Evolutionary conservation across 129 eudicot genomes (phyloP).

Genomic region (Smallanthus sonchifolius): DNA sequence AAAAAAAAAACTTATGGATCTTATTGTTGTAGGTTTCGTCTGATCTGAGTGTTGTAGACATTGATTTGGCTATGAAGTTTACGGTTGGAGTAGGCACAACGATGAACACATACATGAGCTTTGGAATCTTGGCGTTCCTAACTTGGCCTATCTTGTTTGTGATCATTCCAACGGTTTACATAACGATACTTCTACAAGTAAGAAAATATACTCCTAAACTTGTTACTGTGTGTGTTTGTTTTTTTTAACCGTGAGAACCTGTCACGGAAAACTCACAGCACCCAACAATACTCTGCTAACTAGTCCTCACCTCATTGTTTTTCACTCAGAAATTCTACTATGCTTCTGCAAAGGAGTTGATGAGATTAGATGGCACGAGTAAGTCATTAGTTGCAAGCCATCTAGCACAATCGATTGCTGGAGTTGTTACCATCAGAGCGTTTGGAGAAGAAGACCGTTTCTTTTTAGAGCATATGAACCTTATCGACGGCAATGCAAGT

Average conservation of each 20-base stretch:
- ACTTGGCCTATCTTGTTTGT: conserved; percentile 60
- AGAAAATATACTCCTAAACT: neutral
- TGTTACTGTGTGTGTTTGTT: neutral
- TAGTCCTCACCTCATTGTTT: neutral
- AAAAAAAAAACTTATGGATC: conserved; percentile 11
- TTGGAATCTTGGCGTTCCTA: conserved; percentile 46
- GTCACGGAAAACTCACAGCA: too few species aligned
- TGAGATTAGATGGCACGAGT: conserved; percentile 74
- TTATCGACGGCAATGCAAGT: conserved; percentile 54
- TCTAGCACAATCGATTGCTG: conserved; percentile 66
- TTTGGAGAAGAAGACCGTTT: conserved; percentile 64
- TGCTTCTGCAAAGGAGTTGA: conserved; percentile 72
- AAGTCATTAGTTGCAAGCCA: conserved; percentile 67
- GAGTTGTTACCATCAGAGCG: conserved; percentile 72
- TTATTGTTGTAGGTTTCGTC: conserved; percentile 48
- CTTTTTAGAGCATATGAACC: conserved; percentile 40
- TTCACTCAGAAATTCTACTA: conserved; percentile 46
- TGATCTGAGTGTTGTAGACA: conserved; percentile 61
- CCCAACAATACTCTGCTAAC: too few species aligned
- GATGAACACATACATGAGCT: conserved; percentile 38
- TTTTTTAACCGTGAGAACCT: too few species aligned
- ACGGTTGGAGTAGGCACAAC: conserved; percentile 37
- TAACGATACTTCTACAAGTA: conserved; percentile 60
- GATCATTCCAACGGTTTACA: conserved; percentile 43
- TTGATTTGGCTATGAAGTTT: conserved; percentile 49